These are phyloP conservation scores for Phytopythium chamaehyphon DNA, from an alignment of 352 stramenopile genomes.

Conservation along the genomic window DNA sequence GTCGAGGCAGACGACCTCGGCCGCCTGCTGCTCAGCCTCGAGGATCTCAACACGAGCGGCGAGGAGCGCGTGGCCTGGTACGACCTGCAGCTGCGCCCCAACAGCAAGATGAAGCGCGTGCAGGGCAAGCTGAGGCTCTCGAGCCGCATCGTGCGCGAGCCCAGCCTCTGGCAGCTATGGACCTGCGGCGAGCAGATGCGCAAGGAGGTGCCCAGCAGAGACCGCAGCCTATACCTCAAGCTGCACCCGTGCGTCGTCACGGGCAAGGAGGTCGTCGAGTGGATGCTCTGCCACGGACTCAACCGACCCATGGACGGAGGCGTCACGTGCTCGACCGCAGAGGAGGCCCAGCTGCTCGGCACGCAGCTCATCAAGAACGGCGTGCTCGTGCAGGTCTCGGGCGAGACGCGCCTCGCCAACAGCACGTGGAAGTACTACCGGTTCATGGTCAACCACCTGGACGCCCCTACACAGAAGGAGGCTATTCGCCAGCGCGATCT, in stretches of 20 bases:
- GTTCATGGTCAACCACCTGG: conserved; percentile 78
- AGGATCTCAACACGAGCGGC: conserved; percentile 81
- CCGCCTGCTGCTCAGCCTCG: conserved; percentile 69
- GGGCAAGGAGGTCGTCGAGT: conserved; percentile 75
- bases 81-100: conserved; percentile 73
- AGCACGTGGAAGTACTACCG: conserved; percentile 88
- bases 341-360: conserved; percentile 78
- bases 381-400: conserved; percentile 71
- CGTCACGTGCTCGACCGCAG: conserved; percentile 77
- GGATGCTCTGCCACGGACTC: conserved; percentile 82
- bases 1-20: conserved; percentile 82
- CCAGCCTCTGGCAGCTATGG: conserved; percentile 82
- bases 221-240: conserved; percentile 84
- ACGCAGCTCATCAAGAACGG: conserved; percentile 63
- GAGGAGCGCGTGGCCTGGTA: conserved; percentile 84
- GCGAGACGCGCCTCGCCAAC: conserved; percentile 68
- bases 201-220: conserved; percentile 55
- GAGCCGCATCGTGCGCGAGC: conserved; percentile 81
- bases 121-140: conserved; percentile 81
- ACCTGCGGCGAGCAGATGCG: conserved; percentile 82
- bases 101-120: conserved; percentile 84
- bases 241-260: conserved; percentile 74
- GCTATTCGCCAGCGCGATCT: conserved; percentile 48
- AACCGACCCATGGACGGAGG: conserved; percentile 84
- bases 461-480: conserved; percentile 42